Evolutionary conservation across 805 yeast species (phyloP).

Genomic region (Candida taoyuanica): DNA sequence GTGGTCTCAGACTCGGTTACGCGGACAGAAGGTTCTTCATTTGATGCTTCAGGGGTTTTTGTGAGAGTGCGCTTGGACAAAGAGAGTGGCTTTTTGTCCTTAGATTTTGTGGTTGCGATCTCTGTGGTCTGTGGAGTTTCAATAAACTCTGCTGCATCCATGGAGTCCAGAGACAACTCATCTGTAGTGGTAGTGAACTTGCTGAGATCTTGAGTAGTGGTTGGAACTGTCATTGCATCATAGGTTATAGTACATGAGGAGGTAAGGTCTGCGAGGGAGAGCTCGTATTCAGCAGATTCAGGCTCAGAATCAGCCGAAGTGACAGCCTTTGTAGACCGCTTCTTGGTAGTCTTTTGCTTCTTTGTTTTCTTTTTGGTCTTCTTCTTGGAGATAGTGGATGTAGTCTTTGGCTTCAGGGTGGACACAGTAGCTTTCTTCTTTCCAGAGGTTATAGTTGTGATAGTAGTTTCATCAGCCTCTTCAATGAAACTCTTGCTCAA

Average conservation of each 20-base stretch:
- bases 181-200: background rate
- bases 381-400: slow-evolving; percentile 1
- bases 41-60: too few species aligned
- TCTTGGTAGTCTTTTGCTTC: slow-evolving; percentile 3
- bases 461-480: too few species aligned
- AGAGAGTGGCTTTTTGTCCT: background rate
- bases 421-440: background rate
- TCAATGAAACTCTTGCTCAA: too few species aligned
- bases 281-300: background rate
- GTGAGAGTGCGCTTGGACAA: background rate
- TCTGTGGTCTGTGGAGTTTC: background rate
- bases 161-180: background rate
- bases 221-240: slow-evolving; percentile 1
- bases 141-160: background rate
- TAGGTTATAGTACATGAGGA: background rate
- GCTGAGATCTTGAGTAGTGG: background rate
- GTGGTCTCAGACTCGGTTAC: background rate
- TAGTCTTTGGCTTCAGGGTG: background rate
- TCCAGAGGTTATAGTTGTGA: background rate
- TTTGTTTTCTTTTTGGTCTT: slow-evolving; percentile 8
- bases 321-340: background rate
- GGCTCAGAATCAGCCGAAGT: background rate
- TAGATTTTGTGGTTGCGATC: background rate
- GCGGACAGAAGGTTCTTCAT: too few species aligned
- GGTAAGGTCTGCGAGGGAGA: background rate